Evolutionary conservation across 768 basidiomycete species (phyloP).

Genomic region (Antrodiella citrinella): DNA sequence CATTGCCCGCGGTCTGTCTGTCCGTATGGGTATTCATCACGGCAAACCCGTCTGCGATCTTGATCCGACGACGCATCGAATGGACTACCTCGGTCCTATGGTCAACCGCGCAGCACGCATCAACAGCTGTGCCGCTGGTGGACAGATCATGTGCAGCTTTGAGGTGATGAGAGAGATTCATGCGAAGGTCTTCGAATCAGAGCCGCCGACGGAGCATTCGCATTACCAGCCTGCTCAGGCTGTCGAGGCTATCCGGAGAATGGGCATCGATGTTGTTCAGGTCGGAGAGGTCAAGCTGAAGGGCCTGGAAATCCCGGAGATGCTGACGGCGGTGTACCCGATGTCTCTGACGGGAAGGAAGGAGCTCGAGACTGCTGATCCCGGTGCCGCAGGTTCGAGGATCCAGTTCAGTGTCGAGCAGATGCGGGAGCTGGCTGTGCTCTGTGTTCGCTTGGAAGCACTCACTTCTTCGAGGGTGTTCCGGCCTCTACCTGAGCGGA

Average conservation of each 20-base stretch:
- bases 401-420: constrained; percentile 69
- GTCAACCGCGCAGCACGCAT: constrained; percentile 91
- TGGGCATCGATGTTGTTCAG: constrained; percentile 62
- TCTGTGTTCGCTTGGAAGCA: constrained; percentile 77
- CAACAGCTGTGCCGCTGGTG: constrained; percentile 74
- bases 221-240: constrained; percentile 47
- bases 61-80: constrained; percentile 59
- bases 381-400: constrained; percentile 35
- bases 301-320: constrained; percentile 87
- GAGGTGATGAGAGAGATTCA: constrained; percentile 80
- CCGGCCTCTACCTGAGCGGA: constrained; percentile 33
- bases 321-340: constrained; percentile 81
- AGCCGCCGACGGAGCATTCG: constrained; percentile 49
- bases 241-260: constrained; percentile 65
- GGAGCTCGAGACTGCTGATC: constrained; percentile 31
- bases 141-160: constrained; percentile 87
- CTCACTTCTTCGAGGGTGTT: constrained; percentile 58
- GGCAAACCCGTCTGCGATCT: constrained; percentile 84
- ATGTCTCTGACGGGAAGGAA: constrained; percentile 62
- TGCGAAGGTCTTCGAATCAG: constrained; percentile 47
- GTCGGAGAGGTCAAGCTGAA: constrained; percentile 91
- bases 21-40: constrained; percentile 97
- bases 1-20: constrained; percentile 82
- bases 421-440: constrained; percentile 60
- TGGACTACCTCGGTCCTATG: constrained; percentile 98